Base-by-base conservation (phyloP, 768 basidiomycete genomes). In the Trametes sanguinea region DNA sequence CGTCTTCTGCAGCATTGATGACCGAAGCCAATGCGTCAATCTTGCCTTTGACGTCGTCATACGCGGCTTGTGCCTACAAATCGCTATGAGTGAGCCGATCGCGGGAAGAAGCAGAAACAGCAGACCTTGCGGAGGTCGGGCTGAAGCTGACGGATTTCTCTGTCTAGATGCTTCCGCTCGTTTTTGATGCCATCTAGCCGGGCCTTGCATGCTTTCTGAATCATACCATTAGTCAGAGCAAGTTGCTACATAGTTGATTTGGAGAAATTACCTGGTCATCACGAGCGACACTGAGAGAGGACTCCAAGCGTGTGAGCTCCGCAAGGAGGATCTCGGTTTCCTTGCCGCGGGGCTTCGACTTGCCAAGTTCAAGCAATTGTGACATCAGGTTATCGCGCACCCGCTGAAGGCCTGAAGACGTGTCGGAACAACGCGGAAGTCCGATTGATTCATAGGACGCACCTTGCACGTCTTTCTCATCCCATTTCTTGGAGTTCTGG, bases 391-490 rank as follows among this genome's bases (percentile, higher is more conserved):
- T 81, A 65, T 95, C 92, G 47, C 90, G 84, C 42, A 81, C 80
- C 44, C 90, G 87, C 30, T 78, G 76, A 13, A 87, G 76, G 35
- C 78, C 85, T 79, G 48, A 6, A n/a, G 16, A 47, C 45, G 60
- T 42, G 47, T 37, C 27, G 54, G 50, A 22, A 29, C 22, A 4
- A 53, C 2, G 17, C 22, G 22, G 22, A 43, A 14, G 6, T 30
- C 43, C 13, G 43, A 11, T 4, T n/a, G 5, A 9, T 37, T 11
- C 35, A n/a, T 14, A 7, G 1, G 10, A 39, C 33, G 13, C 27
- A 92, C 94, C 90, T 75, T 93, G 87, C 3, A 98, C 83, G 67
- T 97, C 95, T 68, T 90, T 90, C 72, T 98, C 96, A 61, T 96
- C 93, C 89, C 94, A 98, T 71, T 93, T 94, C 76, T 92, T 91